Base-by-base conservation (phyloP, 345 rosid genomes). In the Brassica nigra region DNA sequence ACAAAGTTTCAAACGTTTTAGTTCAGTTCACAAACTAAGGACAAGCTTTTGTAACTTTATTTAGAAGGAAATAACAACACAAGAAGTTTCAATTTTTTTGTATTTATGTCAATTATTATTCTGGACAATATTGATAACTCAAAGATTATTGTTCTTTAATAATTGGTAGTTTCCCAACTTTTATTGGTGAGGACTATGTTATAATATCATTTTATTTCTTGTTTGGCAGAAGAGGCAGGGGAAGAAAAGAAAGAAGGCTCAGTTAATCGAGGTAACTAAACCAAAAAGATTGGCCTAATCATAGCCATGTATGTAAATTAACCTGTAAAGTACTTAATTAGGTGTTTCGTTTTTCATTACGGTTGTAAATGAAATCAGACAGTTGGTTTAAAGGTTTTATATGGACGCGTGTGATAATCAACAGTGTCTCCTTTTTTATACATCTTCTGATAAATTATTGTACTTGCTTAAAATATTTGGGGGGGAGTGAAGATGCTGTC, bases 401-500 rank as follows among this genome's bases (percentile, higher is more conserved):
- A 31, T 14, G 54, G 80, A 62, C 5, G 23, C 10, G 8, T 20
- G 65, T 34, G 76, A 39, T 65, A 54, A 30, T 54, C 9, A 15
- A 16, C 34, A 4, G 0, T 27, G 66, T 70, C 27, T 71, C 59
- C 12, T 15, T 63, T 57, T 55, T 57, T 6, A 7, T 42, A 67
- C 44, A 68, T 15, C 52, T 10, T 55, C 33, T 66, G n/a, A 59
- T 33, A 58, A 66, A 44, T 73, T 5, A 67, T 67, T 61, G 8
- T 27, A 15, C 73, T 36, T 71, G 33, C 12, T 71, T 57, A 8
- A 54, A 64, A 71, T 9, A 42, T 58, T 39, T 74, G 27, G 20
- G 74, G 74, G 79, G 18, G 18, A 68, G 66, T 71, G 74, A 58
- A 82, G 84, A 82, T 82, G 81, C 78, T 52, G 81, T 77, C 5